phyloP scores from a whole-genome alignment of 805 yeast genomes.

The Myxozyma nipponensis region DNA sequence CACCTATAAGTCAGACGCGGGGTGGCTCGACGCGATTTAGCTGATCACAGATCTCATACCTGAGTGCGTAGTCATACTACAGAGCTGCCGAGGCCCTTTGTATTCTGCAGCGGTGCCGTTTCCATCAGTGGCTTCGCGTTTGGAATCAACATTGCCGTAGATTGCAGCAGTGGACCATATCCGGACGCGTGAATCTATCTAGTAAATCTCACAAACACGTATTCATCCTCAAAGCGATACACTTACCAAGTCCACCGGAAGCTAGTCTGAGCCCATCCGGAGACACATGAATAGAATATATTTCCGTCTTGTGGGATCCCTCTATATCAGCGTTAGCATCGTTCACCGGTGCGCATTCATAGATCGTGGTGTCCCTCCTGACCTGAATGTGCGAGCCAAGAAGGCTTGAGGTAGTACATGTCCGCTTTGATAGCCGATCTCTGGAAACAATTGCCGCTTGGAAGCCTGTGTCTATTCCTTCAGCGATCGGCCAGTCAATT shows the following conservation, averaged over 20 bases:
- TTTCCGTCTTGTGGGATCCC: conserved; percentile 75
- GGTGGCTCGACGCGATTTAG: too few species aligned
- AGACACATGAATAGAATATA: conserved; percentile 76
- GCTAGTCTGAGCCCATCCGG: conserved; percentile 83
- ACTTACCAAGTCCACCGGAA: conserved; percentile 66
- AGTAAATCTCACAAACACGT: not conserved
- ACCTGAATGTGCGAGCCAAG: conserved; percentile 65
- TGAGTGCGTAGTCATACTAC: conserved; percentile 91
- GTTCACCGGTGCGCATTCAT: not conserved
- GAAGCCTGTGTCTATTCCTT: too few species aligned
- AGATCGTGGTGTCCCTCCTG: too few species aligned
- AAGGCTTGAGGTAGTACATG: conserved; percentile 65
- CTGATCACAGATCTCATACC: too few species aligned
- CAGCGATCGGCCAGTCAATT: too few species aligned
- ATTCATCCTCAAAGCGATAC: not conserved
- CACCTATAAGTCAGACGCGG: too few species aligned
- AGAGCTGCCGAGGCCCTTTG: conserved; percentile 49
- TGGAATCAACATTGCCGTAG: conserved; percentile 51
- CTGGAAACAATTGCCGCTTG: too few species aligned
- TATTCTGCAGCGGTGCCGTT: not conserved
- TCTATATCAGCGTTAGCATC: conserved; percentile 43
- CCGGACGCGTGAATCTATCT: conserved; percentile 77
- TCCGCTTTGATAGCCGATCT: not conserved
- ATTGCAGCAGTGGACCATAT: conserved; percentile 89
- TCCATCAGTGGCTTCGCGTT: conserved; percentile 10